Conservation (phyloP, 179 eudicot species). For the Beta corolliflora region DNA sequence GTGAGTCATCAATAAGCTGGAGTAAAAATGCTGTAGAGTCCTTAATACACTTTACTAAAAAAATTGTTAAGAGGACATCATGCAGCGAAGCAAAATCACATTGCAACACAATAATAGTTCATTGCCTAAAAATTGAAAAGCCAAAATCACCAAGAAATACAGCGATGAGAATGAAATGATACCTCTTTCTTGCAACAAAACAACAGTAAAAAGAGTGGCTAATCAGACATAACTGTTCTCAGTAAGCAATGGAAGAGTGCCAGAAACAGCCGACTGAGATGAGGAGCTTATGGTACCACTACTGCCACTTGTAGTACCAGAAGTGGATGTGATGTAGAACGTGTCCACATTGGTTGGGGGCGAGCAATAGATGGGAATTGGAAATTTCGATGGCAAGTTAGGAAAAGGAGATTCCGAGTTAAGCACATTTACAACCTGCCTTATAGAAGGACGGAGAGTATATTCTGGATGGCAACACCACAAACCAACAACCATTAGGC, state of each 20-base stretch:
- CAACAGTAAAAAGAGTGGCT: no score
- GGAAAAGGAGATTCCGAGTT: constrained; percentile 35
- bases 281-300: neutral
- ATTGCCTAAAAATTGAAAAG: no score
- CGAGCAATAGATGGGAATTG: constrained; percentile 15
- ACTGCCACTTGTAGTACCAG: neutral
- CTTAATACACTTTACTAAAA: no score
- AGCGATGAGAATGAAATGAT: no score
- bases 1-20: no score
- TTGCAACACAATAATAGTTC: no score
- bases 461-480: constrained; percentile 37
- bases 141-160: no score
- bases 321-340: neutral
- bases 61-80: no score
- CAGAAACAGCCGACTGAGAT: neutral
- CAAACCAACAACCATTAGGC: constrained; percentile 33
- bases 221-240: no score
- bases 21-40: no score
- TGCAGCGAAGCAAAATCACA: no score
- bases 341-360: neutral
- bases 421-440: constrained; percentile 30
- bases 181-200: no score
- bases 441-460: constrained; percentile 28
- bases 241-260: neutral
- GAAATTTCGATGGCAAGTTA: constrained; percentile 15